These are phyloP conservation scores for Chlorencoelia australis DNA, from an alignment of 2,329 filamentous ascomycete genomes.

Conservation along the genomic window DNA sequence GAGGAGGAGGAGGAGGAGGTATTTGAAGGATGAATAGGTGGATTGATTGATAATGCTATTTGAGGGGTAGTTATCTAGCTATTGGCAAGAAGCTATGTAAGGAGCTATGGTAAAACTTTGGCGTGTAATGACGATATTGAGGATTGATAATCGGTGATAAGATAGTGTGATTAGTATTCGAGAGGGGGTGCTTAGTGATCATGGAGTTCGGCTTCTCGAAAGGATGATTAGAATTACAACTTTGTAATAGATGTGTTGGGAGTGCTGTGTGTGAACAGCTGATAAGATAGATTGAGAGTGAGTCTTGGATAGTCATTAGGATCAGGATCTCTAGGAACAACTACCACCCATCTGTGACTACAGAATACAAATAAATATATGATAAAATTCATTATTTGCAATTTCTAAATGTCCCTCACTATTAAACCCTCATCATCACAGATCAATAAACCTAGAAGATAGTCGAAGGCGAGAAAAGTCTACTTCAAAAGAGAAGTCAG, in stretches of 20 bases:
- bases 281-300: too few species aligned
- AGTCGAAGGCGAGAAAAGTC: slow-evolving; percentile 72
- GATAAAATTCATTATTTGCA: too few species aligned
- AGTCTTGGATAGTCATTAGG: too few species aligned
- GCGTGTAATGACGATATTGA: slow-evolving; percentile 2
- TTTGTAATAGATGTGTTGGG: too few species aligned
- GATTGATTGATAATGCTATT: slow-evolving; percentile 11
- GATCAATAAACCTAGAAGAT: slow-evolving; percentile 46
- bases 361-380: not conserved
- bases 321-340: too few species aligned
- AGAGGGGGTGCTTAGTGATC: too few species aligned
- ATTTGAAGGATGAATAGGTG: not conserved
- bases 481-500: slow-evolving; percentile 32
- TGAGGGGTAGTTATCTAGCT: not conserved
- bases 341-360: too few species aligned
- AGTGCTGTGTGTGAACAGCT: too few species aligned
- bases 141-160: too few species aligned
- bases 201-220: too few species aligned
- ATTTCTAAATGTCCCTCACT: slow-evolving; percentile 70
- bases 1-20: not conserved
- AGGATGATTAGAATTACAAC: too few species aligned
- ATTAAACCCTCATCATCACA: slow-evolving; percentile 74
- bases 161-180: too few species aligned
- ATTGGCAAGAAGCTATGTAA: not conserved
- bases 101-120: slow-evolving; percentile 2